Percentiles rank a stretch among this genome's conserved stretches.
Conservation (phyloP, 208 protist species). For the Balamuthia mandrillaris region DNA sequence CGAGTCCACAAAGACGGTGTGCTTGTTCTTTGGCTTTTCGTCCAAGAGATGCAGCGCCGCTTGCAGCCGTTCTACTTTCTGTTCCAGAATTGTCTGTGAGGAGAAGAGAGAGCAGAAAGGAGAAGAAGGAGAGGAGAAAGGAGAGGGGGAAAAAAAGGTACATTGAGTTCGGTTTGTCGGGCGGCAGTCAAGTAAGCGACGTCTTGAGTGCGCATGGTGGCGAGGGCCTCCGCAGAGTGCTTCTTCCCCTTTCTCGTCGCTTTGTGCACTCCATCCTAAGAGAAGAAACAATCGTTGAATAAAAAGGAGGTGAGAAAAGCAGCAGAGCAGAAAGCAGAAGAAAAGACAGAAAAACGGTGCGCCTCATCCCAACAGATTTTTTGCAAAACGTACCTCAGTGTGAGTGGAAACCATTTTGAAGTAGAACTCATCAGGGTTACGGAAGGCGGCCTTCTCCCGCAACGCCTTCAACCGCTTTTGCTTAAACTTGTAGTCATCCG, state of each 20-base stretch:
- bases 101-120: too few relatives aligned
- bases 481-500: conserved; percentile 61
- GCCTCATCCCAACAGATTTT: background rate
- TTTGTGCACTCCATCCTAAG: background rate
- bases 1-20: conserved; percentile 57
- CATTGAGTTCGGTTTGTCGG: conserved; percentile 21
- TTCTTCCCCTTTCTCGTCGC: background rate
- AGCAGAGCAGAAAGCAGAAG: too few relatives aligned
- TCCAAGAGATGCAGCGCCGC: conserved; percentile 29
- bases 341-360: too few relatives aligned
- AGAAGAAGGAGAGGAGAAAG: background rate
- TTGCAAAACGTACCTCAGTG: conserved; percentile 32
- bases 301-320: background rate
- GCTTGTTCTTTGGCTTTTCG: background rate
- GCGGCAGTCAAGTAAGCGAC: background rate
- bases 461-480: conserved; percentile 42
- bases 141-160: background rate
- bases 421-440: conserved; percentile 70
- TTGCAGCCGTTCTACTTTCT: conserved; percentile 37
- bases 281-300: background rate
- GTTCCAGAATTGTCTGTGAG: too few relatives aligned
- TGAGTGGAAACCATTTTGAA: conserved; percentile 42
- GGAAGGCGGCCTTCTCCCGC: conserved; percentile 51
- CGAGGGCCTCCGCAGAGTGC: background rate
- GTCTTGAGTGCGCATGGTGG: conserved; percentile 47